phyloP scores from a whole-genome alignment of 2,329 filamentous ascomycete genomes.

The Nothophaeocryptopus gaeumannii region DNA sequence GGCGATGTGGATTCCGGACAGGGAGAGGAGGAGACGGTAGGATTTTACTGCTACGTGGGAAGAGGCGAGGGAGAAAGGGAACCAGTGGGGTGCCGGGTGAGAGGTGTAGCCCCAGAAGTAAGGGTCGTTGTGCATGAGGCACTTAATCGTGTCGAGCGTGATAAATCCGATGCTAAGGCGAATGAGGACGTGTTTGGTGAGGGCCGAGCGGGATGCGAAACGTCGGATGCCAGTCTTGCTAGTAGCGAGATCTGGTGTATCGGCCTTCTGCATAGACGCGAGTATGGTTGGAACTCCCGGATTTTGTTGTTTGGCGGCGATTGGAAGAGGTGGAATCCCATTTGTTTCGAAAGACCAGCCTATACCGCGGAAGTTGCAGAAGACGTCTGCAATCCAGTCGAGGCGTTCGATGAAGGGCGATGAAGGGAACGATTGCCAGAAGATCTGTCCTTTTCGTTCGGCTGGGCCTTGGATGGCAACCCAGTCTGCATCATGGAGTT shows the following conservation, averaged over 20 bases:
- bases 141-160: slow-evolving; percentile 66
- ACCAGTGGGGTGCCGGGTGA: slow-evolving; percentile 42
- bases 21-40: slow-evolving; percentile 57
- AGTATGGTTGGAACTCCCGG: slow-evolving; percentile 25
- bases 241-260: background rate
- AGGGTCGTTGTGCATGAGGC: slow-evolving; percentile 69
- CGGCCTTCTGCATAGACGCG: slow-evolving; percentile 6
- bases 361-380: slow-evolving; percentile 58
- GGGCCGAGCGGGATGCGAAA: slow-evolving; percentile 34
- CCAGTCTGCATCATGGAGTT: background rate
- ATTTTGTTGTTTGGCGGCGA: slow-evolving; percentile 37
- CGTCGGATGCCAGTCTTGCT: slow-evolving; percentile 38
- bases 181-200: slow-evolving; percentile 36
- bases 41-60: slow-evolving; percentile 49
- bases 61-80: slow-evolving; percentile 39
- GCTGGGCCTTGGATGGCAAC: slow-evolving; percentile 7
- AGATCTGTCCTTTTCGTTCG: slow-evolving; percentile 29
- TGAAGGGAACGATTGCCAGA: slow-evolving; percentile 55
- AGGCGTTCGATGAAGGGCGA: slow-evolving; percentile 51
- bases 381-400: slow-evolving; percentile 57
- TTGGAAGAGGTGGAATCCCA: slow-evolving; percentile 44
- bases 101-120: slow-evolving; percentile 62
- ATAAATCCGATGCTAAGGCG: slow-evolving; percentile 60
- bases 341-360: slow-evolving; percentile 60
- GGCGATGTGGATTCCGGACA: slow-evolving; percentile 57